phyloP scores from a whole-genome alignment of 129 eudicot species.

The Tagetes erecta region DNA sequence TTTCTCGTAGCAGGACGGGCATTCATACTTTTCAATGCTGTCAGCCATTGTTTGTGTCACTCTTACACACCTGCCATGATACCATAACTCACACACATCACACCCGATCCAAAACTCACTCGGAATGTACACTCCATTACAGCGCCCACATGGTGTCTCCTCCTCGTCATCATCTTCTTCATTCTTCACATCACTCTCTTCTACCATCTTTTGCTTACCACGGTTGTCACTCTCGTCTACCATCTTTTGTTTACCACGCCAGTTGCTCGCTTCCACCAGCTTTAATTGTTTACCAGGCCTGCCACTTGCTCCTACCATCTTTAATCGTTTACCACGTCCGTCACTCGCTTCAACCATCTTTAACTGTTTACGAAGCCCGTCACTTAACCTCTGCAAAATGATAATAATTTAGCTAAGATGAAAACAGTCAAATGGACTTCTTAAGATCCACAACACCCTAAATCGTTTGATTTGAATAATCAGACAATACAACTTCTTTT shows the following conservation, averaged over 20 bases:
- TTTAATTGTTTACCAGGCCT: no score
- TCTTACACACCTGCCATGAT: conserved; percentile 89
- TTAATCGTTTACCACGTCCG: neutral
- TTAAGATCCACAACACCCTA: neutral
- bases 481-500: neutral
- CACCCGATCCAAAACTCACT: conserved; percentile 94
- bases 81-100: conserved; percentile 83
- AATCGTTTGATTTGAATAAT: neutral
- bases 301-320: no score
- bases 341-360: conserved; percentile 58
- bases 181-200: conserved; percentile 63
- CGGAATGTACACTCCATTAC: conserved; percentile 64
- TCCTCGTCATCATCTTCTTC: conserved; percentile 74
- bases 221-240: no score
- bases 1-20: conserved; percentile 56
- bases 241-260: no score
- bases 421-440: neutral
- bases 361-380: conserved; percentile 22
- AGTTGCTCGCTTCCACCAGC: no score
- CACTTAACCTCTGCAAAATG: conserved; percentile 67
- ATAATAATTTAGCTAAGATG: neutral
- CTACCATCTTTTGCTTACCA: conserved; percentile 50
- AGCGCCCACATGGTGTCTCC: conserved; percentile 73
- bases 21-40: conserved; percentile 73
- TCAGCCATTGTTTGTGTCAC: conserved; percentile 91